Evolutionary conservation across 805 yeast species (phyloP).

Genomic region (Ogataea ramenticola): DNA sequence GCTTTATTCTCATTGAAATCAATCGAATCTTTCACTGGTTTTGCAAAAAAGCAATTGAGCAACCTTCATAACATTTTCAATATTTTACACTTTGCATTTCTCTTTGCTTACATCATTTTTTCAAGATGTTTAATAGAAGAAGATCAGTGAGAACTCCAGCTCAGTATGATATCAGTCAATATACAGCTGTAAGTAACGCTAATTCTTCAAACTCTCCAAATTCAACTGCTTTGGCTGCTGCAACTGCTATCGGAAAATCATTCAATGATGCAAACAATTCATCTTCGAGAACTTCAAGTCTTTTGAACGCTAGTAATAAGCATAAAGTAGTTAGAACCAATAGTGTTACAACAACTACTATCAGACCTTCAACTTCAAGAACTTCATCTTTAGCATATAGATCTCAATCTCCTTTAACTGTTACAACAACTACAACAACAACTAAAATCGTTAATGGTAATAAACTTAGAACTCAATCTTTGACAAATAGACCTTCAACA

Average conservation of each 20-base stretch:
- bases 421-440: conserved; percentile 1
- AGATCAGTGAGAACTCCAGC: conserved; percentile 14
- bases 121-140: conserved; percentile 13
- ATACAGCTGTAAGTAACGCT: conserved; percentile 13
- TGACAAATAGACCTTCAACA: conserved; percentile 6
- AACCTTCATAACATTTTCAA: too few relatives aligned
- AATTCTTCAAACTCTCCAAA: conserved; percentile 22
- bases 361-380: conserved; percentile 11
- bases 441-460: conserved; percentile 4
- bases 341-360: conserved; percentile 9
- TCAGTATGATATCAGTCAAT: conserved; percentile 11
- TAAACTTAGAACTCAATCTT: conserved; percentile 13
- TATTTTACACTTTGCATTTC: not conserved
- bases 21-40: too few relatives aligned
- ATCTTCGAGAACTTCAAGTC: conserved; percentile 10
- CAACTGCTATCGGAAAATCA: conserved; percentile 47
- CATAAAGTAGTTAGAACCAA: conserved; percentile 11
- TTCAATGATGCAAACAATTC: conserved; percentile 15
- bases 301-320: conserved; percentile 12
- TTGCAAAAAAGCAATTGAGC: too few relatives aligned
- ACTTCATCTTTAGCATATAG: conserved; percentile 11
- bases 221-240: conserved; percentile 58
- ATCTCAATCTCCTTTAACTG: conserved; percentile 10
- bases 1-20: too few relatives aligned
- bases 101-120: not conserved